Evolutionary conservation across 495 filamentous ascomycete genomes (phyloP), one percentile per base, ranked within the genome.

Genomic region (Xylaria palmicola): DNA sequence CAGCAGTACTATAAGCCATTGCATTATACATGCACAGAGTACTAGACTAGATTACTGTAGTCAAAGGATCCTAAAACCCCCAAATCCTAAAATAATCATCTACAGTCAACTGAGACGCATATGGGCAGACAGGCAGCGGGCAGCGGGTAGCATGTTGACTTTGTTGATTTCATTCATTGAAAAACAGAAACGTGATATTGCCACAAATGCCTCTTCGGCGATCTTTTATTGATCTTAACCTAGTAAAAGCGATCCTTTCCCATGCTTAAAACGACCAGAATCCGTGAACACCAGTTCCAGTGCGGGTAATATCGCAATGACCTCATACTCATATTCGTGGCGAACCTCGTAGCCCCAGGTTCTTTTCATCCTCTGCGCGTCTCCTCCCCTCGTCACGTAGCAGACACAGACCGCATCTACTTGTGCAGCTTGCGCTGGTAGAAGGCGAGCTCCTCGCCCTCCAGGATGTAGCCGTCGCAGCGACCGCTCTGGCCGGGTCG

Each of bases 361-460:
- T 44, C n/a, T 59, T 54, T 53, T 59, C 62, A 58, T 60, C 54
- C 49, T 60, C 52, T 54, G 54, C 62, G 43, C n/a, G 12, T 52
- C 27, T 32, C 43, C 37, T 24, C 48, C 51, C 45, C 30, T 45
- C 27, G 12, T 60, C 39, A 51, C 36, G 48, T 54, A 32, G 48
- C 36, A 55, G 56, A 60, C 62, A 48, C 54, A 36, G 19, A 34
- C 40, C 43, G 40, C 70, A 69, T 84, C 85, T 97, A 98, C 86
- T 94, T 97, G 86, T 93, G 88, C 79, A 98, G 89, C 77, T 90
- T 92, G 81, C 87, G 86, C 87, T 94, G 91, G 90, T 99, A 99
- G 90, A 99, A 99, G 77, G 90, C 90, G 68, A 99, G 82, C 87
- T 99, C 94, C 73, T 99, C 94, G 68, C 94, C 94, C 88, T 99